phyloP scores from a whole-genome alignment of 176 grass and related monocot species.

The Otatea glauca region DNA sequence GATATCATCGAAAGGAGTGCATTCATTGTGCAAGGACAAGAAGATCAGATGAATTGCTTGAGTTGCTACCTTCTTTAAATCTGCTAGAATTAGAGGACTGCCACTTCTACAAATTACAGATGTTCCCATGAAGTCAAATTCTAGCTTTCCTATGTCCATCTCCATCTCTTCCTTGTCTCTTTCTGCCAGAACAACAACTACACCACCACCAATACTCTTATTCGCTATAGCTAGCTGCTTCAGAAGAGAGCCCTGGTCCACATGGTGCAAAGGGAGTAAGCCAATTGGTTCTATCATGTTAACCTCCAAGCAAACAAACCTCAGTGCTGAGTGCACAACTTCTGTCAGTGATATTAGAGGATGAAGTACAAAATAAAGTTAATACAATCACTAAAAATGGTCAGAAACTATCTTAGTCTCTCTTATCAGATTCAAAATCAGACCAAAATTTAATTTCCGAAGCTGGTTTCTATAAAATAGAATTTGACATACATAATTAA shows the following conservation, averaged over 20 bases:
- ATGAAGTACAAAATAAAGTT: constrained; percentile 13
- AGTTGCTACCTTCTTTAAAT: constrained; percentile 32
- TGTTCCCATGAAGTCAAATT: constrained; percentile 99
- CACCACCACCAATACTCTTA: constrained; percentile 97
- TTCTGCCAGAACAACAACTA: constrained; percentile 87
- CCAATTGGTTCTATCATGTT: background rate
- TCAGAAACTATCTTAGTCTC: background rate
- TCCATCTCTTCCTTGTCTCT: constrained; percentile 86
- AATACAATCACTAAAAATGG: background rate
- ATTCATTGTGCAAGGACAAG: background rate
- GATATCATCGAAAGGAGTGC: background rate
- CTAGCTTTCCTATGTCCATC: constrained; percentile 93
- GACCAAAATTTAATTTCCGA: background rate
- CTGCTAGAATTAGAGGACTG: constrained; percentile 71
- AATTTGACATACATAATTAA: background rate
- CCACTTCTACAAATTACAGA: constrained; percentile 97
- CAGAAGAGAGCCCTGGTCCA: constrained; percentile 85
- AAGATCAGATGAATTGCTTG: constrained; percentile 9
- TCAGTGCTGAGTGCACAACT: constrained; percentile 14
- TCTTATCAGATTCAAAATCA: background rate
- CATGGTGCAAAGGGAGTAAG: constrained; percentile 16
- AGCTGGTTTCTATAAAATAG: background rate
- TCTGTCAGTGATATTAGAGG: constrained; percentile 4
- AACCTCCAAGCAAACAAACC: background rate
- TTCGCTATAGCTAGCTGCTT: constrained; percentile 99